Conservation (phyloP, 129 eudicot genomes). For the Flaveria trinervia region DNA sequence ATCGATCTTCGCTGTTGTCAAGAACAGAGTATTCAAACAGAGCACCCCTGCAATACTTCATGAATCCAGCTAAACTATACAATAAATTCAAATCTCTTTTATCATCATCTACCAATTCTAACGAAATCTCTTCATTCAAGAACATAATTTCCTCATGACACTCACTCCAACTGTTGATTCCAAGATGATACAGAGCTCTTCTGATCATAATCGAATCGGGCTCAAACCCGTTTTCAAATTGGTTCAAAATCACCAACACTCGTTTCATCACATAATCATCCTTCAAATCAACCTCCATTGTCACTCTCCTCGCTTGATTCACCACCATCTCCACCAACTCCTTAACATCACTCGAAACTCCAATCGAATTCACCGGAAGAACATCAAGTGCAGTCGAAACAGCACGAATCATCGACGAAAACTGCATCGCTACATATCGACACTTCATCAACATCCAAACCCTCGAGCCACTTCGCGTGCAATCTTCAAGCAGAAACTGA, state of each 20-base stretch:
- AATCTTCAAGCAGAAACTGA: constrained; percentile 56
- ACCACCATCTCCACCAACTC: constrained; percentile 64
- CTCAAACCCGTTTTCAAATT: constrained; percentile 63
- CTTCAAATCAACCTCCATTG: constrained; percentile 47
- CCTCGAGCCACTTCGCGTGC: constrained; percentile 52
- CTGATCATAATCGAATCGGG: constrained; percentile 54
- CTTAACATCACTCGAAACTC: constrained; percentile 44
- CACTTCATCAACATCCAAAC: constrained; percentile 61
- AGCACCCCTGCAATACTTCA: constrained; percentile 72
- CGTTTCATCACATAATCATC: constrained; percentile 55
- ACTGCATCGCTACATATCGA: constrained; percentile 51
- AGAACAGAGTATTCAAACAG: constrained; percentile 47
- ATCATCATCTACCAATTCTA: constrained; percentile 28
- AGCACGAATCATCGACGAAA: constrained; percentile 40
- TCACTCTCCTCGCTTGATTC: constrained; percentile 54
- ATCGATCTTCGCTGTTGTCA: constrained; percentile 5
- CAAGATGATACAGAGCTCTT: constrained; percentile 47
- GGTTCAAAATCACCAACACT: constrained; percentile 53
- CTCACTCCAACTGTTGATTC: constrained; percentile 56
- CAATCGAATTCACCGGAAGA: constrained; percentile 42
- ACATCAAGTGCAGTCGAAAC: constrained; percentile 65
- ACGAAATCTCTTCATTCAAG: constrained; percentile 52
- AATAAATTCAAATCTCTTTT: constrained; percentile 53
- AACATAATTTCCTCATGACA: constrained; percentile 63
- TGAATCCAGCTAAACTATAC: constrained; percentile 58